These are phyloP conservation scores for Lanmaoa pseudosensibilis DNA, from an alignment of 768 basidiomycete species.

Conservation along the genomic window DNA sequence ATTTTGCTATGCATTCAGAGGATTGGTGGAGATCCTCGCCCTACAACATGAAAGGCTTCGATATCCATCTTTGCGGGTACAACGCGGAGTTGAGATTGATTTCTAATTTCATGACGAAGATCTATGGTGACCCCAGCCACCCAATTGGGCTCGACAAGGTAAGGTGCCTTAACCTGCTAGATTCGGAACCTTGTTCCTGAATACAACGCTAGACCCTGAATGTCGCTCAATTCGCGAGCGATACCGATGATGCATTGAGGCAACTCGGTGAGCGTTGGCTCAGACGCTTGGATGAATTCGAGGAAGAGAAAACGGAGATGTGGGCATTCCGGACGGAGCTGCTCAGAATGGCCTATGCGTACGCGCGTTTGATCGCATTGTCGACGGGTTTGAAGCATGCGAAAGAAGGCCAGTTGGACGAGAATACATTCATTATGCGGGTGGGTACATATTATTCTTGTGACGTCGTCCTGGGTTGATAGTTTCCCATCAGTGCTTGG, in stretches of 20 bases:
- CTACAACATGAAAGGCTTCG: slow-evolving; percentile 70
- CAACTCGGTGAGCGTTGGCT: slow-evolving; percentile 57
- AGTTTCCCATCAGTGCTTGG: slow-evolving; percentile 50
- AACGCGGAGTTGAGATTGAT: slow-evolving; percentile 72
- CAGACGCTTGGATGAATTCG: slow-evolving; percentile 46
- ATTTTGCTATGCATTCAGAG: slow-evolving; percentile 68
- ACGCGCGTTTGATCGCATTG: slow-evolving; percentile 64
- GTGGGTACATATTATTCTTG: slow-evolving; percentile 41
- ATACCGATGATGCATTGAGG: slow-evolving; percentile 70
- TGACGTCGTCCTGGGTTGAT: not conserved
- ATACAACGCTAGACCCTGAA: slow-evolving; percentile 51
- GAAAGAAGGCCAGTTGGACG: slow-evolving; percentile 53
- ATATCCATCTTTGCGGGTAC: slow-evolving; percentile 79
- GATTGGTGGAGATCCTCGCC: slow-evolving; percentile 70
- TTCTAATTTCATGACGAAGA: slow-evolving; percentile 55
- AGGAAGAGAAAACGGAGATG: slow-evolving; percentile 51
- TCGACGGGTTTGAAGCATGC: slow-evolving; percentile 80
- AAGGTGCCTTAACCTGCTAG: not conserved
- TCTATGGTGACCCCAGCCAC: slow-evolving; percentile 72
- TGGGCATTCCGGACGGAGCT: slow-evolving; percentile 62
- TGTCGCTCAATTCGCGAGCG: slow-evolving; percentile 61
- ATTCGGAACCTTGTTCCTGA: slow-evolving; percentile 2
- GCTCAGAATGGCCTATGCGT: slow-evolving; percentile 62
- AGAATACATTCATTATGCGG: slow-evolving; percentile 64
- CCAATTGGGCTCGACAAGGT: slow-evolving; percentile 80